A percentile compares a stretch with the other conserved stretches of the same genome.
Evolutionary conservation across 495 filamentous ascomycete genomes (phyloP).

Genomic region (Penicillium argentinense): DNA sequence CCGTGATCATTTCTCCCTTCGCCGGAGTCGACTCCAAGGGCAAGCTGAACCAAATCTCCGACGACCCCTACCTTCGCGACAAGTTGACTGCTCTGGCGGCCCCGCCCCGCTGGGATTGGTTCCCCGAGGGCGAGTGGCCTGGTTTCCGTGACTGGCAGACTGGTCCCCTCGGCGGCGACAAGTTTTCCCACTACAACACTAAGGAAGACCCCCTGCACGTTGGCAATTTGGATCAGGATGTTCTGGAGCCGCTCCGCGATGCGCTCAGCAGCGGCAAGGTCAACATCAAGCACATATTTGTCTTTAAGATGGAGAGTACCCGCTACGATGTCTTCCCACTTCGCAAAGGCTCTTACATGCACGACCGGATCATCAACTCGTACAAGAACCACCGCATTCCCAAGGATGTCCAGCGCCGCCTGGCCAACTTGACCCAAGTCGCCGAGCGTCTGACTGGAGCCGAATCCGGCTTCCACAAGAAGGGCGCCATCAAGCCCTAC

Average conservation of each 20-base stretch:
- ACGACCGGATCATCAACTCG: conserved; percentile 34
- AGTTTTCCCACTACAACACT: conserved; percentile 34
- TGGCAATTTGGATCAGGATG: conserved; percentile 34
- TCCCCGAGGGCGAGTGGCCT: conserved; percentile 21
- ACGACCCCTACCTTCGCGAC: conserved; percentile 12
- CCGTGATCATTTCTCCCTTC: conserved; percentile 22
- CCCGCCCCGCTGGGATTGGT: conserved; percentile 22
- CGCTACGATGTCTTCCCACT: conserved; percentile 46
- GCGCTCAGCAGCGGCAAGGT: conserved; percentile 25
- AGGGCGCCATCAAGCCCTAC: conserved; percentile 21
- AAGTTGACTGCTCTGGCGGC: conserved; percentile 21
- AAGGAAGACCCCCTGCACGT: conserved; percentile 39
- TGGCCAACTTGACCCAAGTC: conserved; percentile 34
- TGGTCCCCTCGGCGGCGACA: neutral
- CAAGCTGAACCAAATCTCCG: conserved; percentile 17
- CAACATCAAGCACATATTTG: conserved; percentile 41
- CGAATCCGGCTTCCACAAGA: conserved; percentile 17
- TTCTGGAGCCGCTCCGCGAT: conserved; percentile 29
- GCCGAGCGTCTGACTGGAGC: conserved; percentile 38
- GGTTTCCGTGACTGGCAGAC: conserved; percentile 30
- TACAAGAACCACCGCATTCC: conserved; percentile 20
- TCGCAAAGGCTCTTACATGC: conserved; percentile 27
- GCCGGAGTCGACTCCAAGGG: conserved; percentile 19
- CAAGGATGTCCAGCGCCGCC: conserved; percentile 21
- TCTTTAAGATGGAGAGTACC: conserved; percentile 44